Percentiles rank a stretch among this genome's conserved stretches.
These are phyloP conservation scores for Groenewaldozyma sp. DNA, from an alignment of 1,139 yeast species.

Conservation along the genomic window DNA sequence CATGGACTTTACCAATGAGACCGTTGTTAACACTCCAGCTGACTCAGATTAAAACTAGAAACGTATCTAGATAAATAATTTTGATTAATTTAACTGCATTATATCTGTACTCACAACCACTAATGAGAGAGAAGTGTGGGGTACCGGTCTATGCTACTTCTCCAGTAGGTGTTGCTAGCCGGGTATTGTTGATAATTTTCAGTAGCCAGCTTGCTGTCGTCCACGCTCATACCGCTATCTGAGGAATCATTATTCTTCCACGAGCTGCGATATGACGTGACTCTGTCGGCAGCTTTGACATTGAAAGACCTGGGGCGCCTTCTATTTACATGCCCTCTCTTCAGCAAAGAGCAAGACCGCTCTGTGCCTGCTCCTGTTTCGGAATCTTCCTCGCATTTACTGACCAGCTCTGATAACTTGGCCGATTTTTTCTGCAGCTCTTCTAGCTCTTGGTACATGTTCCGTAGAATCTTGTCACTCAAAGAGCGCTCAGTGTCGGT, in stretches of 20 bases:
- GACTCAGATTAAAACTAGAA: too few species aligned
- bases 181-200: background rate
- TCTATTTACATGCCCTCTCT: slow-evolving; percentile 14
- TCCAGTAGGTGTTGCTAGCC: background rate
- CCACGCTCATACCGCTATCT: background rate
- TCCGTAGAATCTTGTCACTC: slow-evolving; percentile 20
- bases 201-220: background rate
- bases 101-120: background rate
- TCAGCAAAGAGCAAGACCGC: slow-evolving; percentile 6
- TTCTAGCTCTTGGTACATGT: slow-evolving; percentile 24
- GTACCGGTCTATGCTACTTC: background rate
- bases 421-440: slow-evolving; percentile 22
- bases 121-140: background rate
- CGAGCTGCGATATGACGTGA: background rate
- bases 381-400: slow-evolving; percentile 5
- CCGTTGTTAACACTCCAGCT: too few species aligned
- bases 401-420: slow-evolving; percentile 16
- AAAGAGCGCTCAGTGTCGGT: slow-evolving; percentile 12
- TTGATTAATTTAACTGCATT: background rate
- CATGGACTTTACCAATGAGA: too few species aligned
- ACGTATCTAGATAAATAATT: background rate
- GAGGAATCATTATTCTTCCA: slow-evolving; percentile 3
- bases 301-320: slow-evolving; percentile 12
- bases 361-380: slow-evolving; percentile 3
- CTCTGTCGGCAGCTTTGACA: slow-evolving; percentile 1